Evolutionary conservation across 768 basidiomycete species (phyloP).

Genomic region (Pholiota conissans): DNA sequence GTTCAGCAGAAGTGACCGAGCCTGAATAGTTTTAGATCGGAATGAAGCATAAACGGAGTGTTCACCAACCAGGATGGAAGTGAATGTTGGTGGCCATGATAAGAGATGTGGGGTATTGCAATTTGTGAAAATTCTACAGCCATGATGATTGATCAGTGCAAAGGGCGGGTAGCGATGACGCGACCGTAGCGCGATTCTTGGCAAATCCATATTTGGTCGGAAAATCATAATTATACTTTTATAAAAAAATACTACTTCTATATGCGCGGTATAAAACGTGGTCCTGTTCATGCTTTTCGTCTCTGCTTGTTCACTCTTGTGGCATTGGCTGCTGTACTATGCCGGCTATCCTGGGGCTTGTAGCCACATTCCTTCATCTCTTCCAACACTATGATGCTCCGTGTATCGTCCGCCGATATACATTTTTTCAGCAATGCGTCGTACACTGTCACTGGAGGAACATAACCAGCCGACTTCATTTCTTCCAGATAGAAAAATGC

Average conservation of each 20-base stretch:
- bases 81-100: constrained; percentile 57
- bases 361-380: constrained; percentile 73
- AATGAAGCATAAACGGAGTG: neutral
- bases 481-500: constrained; percentile 89
- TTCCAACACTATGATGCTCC: constrained; percentile 62
- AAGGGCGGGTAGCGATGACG: constrained; percentile 18
- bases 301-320: constrained; percentile 1
- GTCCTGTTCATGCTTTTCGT: neutral
- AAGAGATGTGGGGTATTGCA: constrained; percentile 1
- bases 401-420: constrained; percentile 51
- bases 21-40: constrained; percentile 39
- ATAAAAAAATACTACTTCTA: neutral
- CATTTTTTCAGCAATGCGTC: constrained; percentile 61
- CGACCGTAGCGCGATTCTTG: constrained; percentile 27
- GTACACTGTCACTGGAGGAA: constrained; percentile 60
- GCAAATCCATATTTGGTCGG: constrained; percentile 5
- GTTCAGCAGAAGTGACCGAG: constrained; percentile 69
- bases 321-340: constrained; percentile 9
- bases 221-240: constrained; percentile 7
- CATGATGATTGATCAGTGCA: neutral
- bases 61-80: constrained; percentile 63
- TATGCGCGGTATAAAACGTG: neutral
- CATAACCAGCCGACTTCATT: constrained; percentile 67
- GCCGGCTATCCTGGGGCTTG: constrained; percentile 17
- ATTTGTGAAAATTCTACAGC: neutral